phyloP scores from a whole-genome alignment of 305 asterid genomes.

The Fraxinus latifolia region DNA sequence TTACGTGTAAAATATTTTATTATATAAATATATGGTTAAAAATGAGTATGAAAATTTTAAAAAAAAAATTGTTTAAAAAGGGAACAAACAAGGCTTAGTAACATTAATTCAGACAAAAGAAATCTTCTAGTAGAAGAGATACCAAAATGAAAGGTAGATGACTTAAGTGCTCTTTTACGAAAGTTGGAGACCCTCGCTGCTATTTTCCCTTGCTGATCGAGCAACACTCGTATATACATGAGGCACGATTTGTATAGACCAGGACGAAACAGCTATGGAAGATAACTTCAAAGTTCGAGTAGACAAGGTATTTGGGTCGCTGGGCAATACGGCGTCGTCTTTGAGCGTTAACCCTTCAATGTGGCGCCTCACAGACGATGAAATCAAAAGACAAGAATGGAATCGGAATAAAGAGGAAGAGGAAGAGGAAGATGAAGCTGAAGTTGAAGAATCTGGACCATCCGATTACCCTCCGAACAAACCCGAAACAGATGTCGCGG shows the following conservation, averaged over 20 bases:
- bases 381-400: constrained; percentile 61
- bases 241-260: neutral
- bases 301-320: constrained; percentile 72
- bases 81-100: neutral
- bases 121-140: neutral
- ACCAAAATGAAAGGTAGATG: neutral
- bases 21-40: neutral
- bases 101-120: neutral
- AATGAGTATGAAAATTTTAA: neutral
- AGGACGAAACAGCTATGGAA: constrained; percentile 43
- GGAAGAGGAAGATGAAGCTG: neutral
- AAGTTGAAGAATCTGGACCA: constrained; percentile 25
- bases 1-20: neutral
- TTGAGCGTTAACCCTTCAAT: constrained; percentile 33
- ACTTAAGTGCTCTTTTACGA: neutral
- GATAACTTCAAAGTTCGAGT: constrained; percentile 81
- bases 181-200: neutral
- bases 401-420: constrained; percentile 35
- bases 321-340: constrained; percentile 38
- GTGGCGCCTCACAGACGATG: constrained; percentile 80
- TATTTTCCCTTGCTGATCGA: neutral
- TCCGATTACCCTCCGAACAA: constrained; percentile 11
- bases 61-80: neutral
- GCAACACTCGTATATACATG: neutral
- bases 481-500: neutral